phyloP scores from a whole-genome alignment of 441 rosid species.

The Bruguiera hainesii region DNA sequence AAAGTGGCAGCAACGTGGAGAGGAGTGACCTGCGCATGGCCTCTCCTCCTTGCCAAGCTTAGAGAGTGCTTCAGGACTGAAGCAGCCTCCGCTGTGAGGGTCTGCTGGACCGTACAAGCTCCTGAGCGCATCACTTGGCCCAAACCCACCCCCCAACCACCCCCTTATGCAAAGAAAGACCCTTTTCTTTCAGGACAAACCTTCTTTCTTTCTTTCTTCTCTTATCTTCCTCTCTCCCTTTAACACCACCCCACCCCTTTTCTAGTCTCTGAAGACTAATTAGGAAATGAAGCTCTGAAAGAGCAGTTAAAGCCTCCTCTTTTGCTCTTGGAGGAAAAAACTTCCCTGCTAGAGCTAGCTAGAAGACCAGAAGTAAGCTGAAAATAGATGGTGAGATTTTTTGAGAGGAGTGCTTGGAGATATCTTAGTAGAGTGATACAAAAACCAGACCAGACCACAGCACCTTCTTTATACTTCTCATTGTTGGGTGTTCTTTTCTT shows the following conservation, averaged over 20 bases:
- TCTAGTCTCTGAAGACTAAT: not conserved
- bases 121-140: conserved; percentile 93
- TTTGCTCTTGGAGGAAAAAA: conserved; percentile 19
- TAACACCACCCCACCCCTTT: conserved; percentile 29
- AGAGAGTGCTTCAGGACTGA: conserved; percentile 97
- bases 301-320: conserved; percentile 33
- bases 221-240: conserved; percentile 19
- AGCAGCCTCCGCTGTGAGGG: conserved; percentile 98
- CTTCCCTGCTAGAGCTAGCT: conserved; percentile 15
- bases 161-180: conserved; percentile 32
- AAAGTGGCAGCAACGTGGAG: conserved; percentile 92
- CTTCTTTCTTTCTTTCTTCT: conserved; percentile 6
- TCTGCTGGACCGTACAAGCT: conserved; percentile 89
- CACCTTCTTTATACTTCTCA: conserved; percentile 61
- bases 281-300: conserved; percentile 10
- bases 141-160: conserved; percentile 59
- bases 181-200: conserved; percentile 15
- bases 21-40: conserved; percentile 98
- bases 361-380: not conserved
- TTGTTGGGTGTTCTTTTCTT: conserved; percentile 23
- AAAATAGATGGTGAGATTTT: conserved; percentile 11
- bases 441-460: conserved; percentile 40
- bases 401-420: conserved; percentile 22
- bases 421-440: conserved; percentile 38
- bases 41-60: conserved; percentile 83